phyloP scores from a whole-genome alignment of 2,329 filamentous ascomycete genomes.

The Akanthomyces lecanii region DNA sequence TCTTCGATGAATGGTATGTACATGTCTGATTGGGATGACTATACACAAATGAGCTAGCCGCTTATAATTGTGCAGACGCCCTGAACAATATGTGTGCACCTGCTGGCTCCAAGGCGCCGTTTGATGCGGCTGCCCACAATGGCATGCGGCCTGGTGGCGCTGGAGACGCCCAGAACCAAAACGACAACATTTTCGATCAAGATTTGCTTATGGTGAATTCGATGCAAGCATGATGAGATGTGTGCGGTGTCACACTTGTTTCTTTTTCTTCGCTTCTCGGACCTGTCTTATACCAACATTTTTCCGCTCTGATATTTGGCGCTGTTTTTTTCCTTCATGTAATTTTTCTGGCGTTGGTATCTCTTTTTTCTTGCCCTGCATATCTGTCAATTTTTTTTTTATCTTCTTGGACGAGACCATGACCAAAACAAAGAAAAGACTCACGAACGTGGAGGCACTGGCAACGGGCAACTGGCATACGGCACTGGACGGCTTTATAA shows the following conservation, averaged over 20 bases:
- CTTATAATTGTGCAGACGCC: background rate
- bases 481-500: background rate
- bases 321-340: background rate
- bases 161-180: background rate
- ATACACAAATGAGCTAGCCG: background rate
- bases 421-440: constrained; percentile 3
- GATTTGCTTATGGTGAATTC: constrained; percentile 5
- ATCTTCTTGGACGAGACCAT: constrained; percentile 5
- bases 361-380: background rate
- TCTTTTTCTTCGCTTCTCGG: background rate
- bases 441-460: constrained; percentile 4
- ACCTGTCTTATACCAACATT: background rate
- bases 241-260: background rate
- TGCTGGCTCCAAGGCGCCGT: background rate
- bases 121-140: background rate
- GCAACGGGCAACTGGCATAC: constrained; percentile 6
- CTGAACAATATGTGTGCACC: constrained; percentile 4
- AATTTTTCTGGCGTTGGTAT: background rate
- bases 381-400: background rate
- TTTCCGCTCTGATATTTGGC: background rate
- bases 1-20: constrained; percentile 11
- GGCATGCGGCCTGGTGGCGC: background rate
- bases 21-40: background rate
- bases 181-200: constrained; percentile 11
- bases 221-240: background rate